Base-by-base conservation (phyloP, 768 basidiomycete species). In the Gyrodon lividus region DNA sequence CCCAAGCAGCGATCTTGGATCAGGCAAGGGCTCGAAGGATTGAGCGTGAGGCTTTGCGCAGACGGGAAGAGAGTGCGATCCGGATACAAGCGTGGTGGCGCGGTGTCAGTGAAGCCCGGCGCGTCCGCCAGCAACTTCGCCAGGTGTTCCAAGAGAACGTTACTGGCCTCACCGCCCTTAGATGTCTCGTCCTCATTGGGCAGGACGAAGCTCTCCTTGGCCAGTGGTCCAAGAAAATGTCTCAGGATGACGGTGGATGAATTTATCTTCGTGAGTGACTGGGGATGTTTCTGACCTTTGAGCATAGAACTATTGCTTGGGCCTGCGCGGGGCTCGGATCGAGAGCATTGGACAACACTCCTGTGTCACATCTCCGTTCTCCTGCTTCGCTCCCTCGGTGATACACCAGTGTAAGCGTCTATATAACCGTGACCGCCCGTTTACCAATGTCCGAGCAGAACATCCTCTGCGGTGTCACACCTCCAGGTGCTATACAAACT, bases 11-110 rank as follows among this genome's bases (percentile, higher is more conserved):
- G 31, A 78, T 92, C 61, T 71, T 91, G 43, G 76, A 79, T 58
- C 74, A 79, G 46, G 89, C 84, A 17, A 84, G 81, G 58, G 76
- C 77, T 17, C 77, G 78, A 47, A 72, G 89, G 30, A 68, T 73
- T 28, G 82, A 87, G 59, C 76, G 89, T 26, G 70, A 76, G 24
- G 78, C 80, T 46, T 70, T 71, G 19, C 80, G 83, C 54, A 75
- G 73, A 41, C 74, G 76, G 51, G 74, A 78, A 41, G 87, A 89
- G 22, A 77, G 71, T 41, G 87, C 87, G 0, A 61, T 75, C 5
- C 73, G 68, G 46, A 74, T 93, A 22, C 90, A 92, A 61, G 77
- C 81, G 16, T 86, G 79, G 81, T 91, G 86, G 82, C 71, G 85
- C 6, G 84, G 83, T 5, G 58, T 70, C 5, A 58, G 59, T 28